phyloP scores from a whole-genome alignment of 2,329 filamentous ascomycete species.

The Pezicula carpinea region DNA sequence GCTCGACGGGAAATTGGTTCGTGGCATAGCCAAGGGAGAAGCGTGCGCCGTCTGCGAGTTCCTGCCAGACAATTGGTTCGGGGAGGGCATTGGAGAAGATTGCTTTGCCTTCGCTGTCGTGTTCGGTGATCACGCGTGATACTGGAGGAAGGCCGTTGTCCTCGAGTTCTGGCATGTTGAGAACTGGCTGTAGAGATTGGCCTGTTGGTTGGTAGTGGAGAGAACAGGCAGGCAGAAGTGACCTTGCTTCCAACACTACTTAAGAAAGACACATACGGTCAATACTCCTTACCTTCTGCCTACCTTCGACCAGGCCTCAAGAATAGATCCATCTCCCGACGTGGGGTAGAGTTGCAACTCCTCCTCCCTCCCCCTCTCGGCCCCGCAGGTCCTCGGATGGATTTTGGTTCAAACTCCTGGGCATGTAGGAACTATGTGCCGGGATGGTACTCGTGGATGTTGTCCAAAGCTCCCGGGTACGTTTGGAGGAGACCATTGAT shows the following conservation, averaged over 20 bases:
- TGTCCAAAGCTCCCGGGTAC: no score
- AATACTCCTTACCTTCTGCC: neutral
- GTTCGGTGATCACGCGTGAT: conserved; percentile 18
- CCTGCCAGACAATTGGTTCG: conserved; percentile 11
- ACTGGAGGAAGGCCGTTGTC: conserved; percentile 5
- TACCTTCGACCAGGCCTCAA: neutral
- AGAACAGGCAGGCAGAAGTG: neutral
- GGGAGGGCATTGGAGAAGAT: conserved; percentile 13
- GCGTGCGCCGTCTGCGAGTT: conserved; percentile 13
- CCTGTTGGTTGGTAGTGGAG: neutral
- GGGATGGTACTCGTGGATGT: neutral
- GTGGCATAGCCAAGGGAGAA: conserved; percentile 20
- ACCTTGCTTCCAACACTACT: no score
- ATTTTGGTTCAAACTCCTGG: neutral
- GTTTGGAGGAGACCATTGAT: neutral
- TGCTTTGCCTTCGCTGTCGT: conserved; percentile 17
- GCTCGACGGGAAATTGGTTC: conserved; percentile 13
- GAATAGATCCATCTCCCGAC: neutral
- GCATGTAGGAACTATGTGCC: neutral
- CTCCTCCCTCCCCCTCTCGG: neutral
- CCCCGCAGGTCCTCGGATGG: neutral
- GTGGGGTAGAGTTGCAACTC: neutral
- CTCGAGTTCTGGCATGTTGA: neutral
- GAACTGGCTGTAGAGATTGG: neutral
- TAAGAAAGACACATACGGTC: no score